A percentile compares a stretch with the other conserved stretches of the same genome.
phyloP scores from a whole-genome alignment of 495 filamentous ascomycete genomes.

The Tuber magnatum region DNA sequence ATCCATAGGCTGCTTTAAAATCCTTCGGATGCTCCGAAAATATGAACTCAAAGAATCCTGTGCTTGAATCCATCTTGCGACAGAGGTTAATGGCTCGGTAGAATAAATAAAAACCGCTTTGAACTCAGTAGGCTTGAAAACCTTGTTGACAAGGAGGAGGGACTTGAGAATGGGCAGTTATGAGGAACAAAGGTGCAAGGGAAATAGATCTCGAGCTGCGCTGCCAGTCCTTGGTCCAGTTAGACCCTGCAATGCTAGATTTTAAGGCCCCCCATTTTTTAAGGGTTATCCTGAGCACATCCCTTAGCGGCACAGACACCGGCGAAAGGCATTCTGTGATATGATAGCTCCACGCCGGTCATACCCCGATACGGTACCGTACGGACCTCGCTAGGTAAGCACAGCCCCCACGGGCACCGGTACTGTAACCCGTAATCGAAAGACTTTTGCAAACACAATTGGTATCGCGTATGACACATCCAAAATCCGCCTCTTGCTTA shows the following conservation, averaged over 20 bases:
- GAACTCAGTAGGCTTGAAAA: neutral
- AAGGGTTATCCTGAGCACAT: neutral
- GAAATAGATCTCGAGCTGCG: neutral
- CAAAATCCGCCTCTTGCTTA: no score
- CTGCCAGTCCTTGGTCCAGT: neutral
- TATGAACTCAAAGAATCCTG: constrained; percentile 14
- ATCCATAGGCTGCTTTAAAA: constrained; percentile 6
- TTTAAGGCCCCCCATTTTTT: neutral
- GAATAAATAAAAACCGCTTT: no score
- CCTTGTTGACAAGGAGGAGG: neutral
- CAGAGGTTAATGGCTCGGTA: neutral
- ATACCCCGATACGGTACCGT: no score
- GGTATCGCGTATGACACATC: no score
- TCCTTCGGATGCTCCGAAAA: neutral
- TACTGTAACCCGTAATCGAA: no score
- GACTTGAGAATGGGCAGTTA: neutral
- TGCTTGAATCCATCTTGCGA: neutral
- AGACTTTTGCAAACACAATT: no score
- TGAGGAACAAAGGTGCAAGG: neutral
- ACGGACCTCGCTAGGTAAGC: no score
- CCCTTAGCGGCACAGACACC: no score
- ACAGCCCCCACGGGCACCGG: no score
- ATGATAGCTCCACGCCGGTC: no score
- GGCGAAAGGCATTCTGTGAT: no score
- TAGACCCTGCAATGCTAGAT: neutral